Evolutionary conservation across 805 yeast genomes (phyloP), one percentile per base, ranked within the genome.

Genomic region (Millerozyma miso): DNA sequence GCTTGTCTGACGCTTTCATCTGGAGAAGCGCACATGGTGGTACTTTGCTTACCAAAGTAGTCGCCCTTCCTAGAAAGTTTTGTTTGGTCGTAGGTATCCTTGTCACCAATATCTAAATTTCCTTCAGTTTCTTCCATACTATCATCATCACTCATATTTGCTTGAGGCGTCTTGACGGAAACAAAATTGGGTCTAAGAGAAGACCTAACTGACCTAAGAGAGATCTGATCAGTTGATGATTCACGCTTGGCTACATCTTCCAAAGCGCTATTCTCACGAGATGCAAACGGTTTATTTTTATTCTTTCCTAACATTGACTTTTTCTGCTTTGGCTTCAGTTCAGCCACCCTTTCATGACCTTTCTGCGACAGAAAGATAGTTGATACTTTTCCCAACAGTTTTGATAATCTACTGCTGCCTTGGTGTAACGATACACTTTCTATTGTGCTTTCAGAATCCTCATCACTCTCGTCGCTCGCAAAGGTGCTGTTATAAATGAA

Each of bases 81-180:
- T 12, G 19, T 26, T 3, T 12, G 33, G 5, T 37, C 33, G 13
- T 19, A 20, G 13, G 8, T n/a, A 13, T n/a, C 13, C 3, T 12
- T 16, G 2, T 37, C 17, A 17, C 42, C 41, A 1, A 45, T 48
- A n/a, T 40, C 50, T 0, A 88, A 76, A 1, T 87, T 88, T 47
- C 80, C 77, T 23, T 41, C 43, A 1, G 44, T 42, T 7, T 85
- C 88, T 15, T 75, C 76, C 0, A 83, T 57, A 12, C 57, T 65
- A 16, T 76, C 77, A 0, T 84, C 88, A 47, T 82, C 84, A 37
- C 81, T 63, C 1, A 85, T 73, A 46, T 74, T 79, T 0, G 91
- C 78, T 46, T 78, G 74, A 1, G 93, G 93, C 39, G 85, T 72
- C 38, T 84, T 81, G 35, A 80, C 83, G 2, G 91, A 83, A 31